phyloP scores from a whole-genome alignment of 2,329 filamentous ascomycete species.

The Colletotrichum tabaci region DNA sequence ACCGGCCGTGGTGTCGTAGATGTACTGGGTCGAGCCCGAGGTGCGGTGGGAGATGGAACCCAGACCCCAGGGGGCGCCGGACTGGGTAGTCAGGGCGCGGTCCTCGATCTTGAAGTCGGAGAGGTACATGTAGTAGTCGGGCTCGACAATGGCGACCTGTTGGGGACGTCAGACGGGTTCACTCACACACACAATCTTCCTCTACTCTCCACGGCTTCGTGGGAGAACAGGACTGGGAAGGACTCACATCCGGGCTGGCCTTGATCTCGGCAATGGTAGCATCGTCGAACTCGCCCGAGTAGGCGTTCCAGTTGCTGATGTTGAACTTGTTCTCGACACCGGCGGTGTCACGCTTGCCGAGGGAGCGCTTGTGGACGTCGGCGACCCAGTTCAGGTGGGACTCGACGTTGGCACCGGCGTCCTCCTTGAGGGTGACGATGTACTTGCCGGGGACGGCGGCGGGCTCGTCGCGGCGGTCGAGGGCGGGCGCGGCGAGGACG shows the following conservation, averaged over 20 bases:
- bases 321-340: slow-evolving; percentile 43
- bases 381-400: slow-evolving; percentile 50
- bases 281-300: slow-evolving; percentile 59
- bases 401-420: slow-evolving; percentile 48
- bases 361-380: slow-evolving; percentile 51
- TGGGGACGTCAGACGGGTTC: background rate
- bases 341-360: slow-evolving; percentile 49
- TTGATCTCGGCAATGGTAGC: slow-evolving; percentile 58
- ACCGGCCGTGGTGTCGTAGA: slow-evolving; percentile 60
- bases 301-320: slow-evolving; percentile 57
- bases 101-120: slow-evolving; percentile 46
- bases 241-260: slow-evolving; percentile 55
- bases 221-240: too few relatives aligned
- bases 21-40: slow-evolving; percentile 53
- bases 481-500: slow-evolving; percentile 41
- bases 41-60: slow-evolving; percentile 60
- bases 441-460: slow-evolving; percentile 57
- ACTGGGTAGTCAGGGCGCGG: slow-evolving; percentile 51
- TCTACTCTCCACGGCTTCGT: slow-evolving; percentile 41
- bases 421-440: slow-evolving; percentile 62
- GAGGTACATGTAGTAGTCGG: slow-evolving; percentile 48
- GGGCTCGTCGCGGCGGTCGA: slow-evolving; percentile 51
- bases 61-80: slow-evolving; percentile 60
- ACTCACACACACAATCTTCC: too few relatives aligned
- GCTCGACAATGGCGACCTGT: slow-evolving; percentile 53